Evolutionary conservation across 73 alveolate genomes (phyloP).

Genomic region (Uronychia setigera): DNA sequence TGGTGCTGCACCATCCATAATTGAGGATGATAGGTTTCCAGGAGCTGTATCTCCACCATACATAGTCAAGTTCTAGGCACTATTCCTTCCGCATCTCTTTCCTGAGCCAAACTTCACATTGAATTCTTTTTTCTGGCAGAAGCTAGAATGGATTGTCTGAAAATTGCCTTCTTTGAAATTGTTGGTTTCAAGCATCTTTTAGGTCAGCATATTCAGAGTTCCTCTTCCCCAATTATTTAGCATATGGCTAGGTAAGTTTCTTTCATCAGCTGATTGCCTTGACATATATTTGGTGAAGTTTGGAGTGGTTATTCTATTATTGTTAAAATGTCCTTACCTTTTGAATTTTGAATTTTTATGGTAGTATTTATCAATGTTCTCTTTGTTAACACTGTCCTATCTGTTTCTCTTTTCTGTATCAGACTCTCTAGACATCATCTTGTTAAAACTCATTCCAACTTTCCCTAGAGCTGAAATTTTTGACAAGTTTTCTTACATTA

Average conservation of each 20-base stretch:
- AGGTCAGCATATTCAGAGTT: neutral
- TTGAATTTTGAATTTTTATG: neutral
- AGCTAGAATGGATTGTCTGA: neutral
- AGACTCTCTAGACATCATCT: neutral
- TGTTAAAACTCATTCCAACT: neutral
- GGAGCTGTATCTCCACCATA: too few species aligned
- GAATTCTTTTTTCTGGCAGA: neutral
- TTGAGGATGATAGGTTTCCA: too few species aligned
- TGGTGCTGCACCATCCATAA: too few species aligned
- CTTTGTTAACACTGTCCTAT: neutral
- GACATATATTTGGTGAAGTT: neutral
- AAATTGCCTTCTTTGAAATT: slow-evolving; percentile 3
- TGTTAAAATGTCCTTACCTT: neutral
- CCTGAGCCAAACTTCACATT: neutral
- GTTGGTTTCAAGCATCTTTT: slow-evolving; percentile 2
- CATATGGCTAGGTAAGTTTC: neutral
- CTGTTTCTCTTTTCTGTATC: neutral
- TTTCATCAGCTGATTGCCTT: neutral
- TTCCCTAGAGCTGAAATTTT: neutral
- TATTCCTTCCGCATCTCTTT: neutral
- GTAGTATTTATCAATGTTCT: slow-evolving; percentile 1
- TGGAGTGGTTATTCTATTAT: neutral
- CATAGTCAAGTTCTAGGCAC: neutral
- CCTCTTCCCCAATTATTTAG: neutral
- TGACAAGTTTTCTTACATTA: neutral